Conservation (phyloP, 2,329 filamentous ascomycete genomes). For the Apiospora hydei region DNA sequence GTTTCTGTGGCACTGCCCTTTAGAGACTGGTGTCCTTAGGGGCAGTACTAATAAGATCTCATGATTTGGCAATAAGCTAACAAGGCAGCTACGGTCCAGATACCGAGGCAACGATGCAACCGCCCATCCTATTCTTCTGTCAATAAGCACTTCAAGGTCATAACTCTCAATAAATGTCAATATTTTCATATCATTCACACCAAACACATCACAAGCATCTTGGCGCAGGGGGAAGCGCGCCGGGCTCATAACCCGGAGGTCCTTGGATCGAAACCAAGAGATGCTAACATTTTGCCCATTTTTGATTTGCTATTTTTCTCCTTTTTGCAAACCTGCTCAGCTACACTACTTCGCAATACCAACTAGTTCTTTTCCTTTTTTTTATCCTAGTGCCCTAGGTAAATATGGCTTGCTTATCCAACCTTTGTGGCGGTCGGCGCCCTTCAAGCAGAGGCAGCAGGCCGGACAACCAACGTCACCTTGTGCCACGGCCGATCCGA, state of each 20-base stretch:
- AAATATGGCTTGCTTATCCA: not conserved
- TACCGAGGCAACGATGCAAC: not conserved
- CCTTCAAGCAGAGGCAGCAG: not conserved
- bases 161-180: not conserved
- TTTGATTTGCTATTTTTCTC: not conserved
- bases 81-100: not conserved
- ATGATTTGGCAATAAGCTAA: no score
- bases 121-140: not conserved
- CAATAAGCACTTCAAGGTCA: not conserved
- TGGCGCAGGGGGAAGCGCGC: conserved; percentile 39
- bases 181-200: no score
- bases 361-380: not conserved
- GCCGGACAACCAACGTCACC: conserved; percentile 25
- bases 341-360: no score
- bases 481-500: conserved; percentile 28
- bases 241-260: conserved; percentile 40
- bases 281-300: conserved; percentile 29
- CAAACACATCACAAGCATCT: conserved; percentile 30
- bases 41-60: not conserved
- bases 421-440: no score
- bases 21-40: not conserved
- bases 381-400: no score
- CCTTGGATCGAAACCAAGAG: conserved; percentile 38
- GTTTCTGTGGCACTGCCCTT: not conserved
- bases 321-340: not conserved